phyloP scores from a whole-genome alignment of 345 rosid genomes.

The Passiflora organensis region DNA sequence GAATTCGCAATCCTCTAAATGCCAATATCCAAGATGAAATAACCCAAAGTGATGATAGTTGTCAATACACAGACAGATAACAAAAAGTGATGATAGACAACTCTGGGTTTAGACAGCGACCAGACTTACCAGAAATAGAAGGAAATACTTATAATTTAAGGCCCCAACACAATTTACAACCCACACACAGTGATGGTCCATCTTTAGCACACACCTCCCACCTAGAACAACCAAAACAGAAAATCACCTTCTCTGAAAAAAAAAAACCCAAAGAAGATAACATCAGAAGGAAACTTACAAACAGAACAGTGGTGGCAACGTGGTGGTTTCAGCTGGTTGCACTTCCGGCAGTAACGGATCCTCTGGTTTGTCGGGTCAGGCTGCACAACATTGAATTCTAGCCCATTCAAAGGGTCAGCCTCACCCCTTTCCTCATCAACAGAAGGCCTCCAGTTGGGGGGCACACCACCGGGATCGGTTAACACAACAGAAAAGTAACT shows the following conservation, averaged over 20 bases:
- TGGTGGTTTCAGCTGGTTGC: conserved; percentile 86
- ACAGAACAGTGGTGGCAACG: conserved; percentile 97
- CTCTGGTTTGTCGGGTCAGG: conserved; percentile 56
- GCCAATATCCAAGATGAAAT: too few relatives aligned
- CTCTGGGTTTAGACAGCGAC: background rate
- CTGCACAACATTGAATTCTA: conserved; percentile 51
- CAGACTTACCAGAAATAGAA: conserved; percentile 82
- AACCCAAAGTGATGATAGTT: too few relatives aligned
- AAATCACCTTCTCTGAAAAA: conserved; percentile 11
- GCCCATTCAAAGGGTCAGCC: conserved; percentile 59
- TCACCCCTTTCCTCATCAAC: conserved; percentile 81
- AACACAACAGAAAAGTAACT: conserved; percentile 94
- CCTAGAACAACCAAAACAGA: conserved; percentile 46
- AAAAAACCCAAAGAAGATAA: conserved; percentile 4
- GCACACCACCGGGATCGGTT: conserved; percentile 90
- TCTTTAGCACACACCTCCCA: conserved; percentile 85
- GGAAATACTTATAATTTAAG: conserved; percentile 84
- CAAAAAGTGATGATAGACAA: too few relatives aligned
- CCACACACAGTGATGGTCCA: conserved; percentile 99
- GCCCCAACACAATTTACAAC: conserved; percentile 99
- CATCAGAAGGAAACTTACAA: conserved; percentile 29
- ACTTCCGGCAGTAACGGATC: conserved; percentile 77
- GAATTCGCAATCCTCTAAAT: too few relatives aligned
- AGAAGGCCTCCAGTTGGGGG: conserved; percentile 79
- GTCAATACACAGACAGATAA: too few relatives aligned